A percentile compares a stretch with the other conserved stretches of the same genome.
phyloP scores from a whole-genome alignment of 306 rosid species.

The Rosa chinensis region DNA sequence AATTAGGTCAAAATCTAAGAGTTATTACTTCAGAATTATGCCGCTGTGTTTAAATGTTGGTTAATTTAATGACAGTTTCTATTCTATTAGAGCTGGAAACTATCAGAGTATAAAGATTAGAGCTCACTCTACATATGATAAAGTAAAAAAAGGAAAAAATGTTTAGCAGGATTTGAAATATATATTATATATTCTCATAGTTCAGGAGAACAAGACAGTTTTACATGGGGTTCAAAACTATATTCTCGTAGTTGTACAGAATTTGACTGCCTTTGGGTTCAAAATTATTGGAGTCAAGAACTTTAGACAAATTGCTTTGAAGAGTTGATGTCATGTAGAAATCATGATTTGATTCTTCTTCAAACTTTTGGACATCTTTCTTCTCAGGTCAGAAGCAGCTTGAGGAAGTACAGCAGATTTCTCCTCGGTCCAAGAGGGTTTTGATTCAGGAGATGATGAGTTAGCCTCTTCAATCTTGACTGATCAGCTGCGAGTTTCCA shows the following conservation, averaged over 20 bases:
- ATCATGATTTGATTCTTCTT: too few species aligned
- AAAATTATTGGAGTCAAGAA: too few species aligned
- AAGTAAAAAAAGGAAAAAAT: neutral
- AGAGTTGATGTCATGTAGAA: too few species aligned
- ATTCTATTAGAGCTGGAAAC: neutral
- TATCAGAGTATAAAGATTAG: neutral
- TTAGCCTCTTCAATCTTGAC: neutral
- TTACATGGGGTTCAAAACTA: neutral
- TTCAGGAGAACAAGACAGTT: neutral
- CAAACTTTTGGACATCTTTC: too few species aligned
- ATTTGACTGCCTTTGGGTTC: neutral
- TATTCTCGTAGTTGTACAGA: too few species aligned
- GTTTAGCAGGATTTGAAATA: neutral
- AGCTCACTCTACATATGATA: too few species aligned
- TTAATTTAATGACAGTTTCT: too few species aligned
- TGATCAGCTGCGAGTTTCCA: neutral
- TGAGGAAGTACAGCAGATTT: neutral
- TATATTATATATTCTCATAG: neutral
- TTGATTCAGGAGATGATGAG: neutral
- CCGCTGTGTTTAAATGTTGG: neutral
- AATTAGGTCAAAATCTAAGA: neutral
- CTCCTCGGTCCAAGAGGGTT: neutral
- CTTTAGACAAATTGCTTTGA: too few species aligned
- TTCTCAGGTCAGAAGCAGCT: neutral
- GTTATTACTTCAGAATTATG: too few species aligned